Evolutionary conservation across 2,329 filamentous ascomycete genomes (phyloP), one percentile per base, ranked within the genome.

Genomic region (Neofusicoccum parvum): DNA sequence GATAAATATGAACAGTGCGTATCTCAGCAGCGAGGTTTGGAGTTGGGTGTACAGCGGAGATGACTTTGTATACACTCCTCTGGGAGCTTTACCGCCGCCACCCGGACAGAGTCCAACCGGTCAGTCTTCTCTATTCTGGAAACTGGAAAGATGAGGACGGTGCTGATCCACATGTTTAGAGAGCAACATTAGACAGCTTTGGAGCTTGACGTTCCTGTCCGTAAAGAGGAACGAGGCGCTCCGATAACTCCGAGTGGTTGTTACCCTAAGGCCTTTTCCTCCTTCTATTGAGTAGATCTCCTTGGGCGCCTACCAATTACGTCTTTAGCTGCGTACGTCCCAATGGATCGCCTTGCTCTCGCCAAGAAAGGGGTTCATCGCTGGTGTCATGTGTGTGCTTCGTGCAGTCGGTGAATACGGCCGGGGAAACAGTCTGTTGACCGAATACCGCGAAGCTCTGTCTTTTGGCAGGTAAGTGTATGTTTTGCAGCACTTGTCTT

Each of bases 1-100:
- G 0, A 87, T 90, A 37, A 85, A 88, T 36, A 78, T 77, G 0
- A 90, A 89, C 66, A 67, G 69, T 2, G 75, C 73, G 2, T 79
- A 85, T 63, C 72, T 90, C 14, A 84, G 83, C 65, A 79, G 78
- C 1, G 87, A 90, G 70, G 85, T 89, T 0, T 89, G 88, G 87
- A 87, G 83, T 59, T 90, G 86, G 87, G 78, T 79, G 7, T 88
- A 86, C 67, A 74, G 73, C 32, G 75, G 82, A 67, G 81, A 74
- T 1, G 72, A 72, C 7, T 88, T 85, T 70, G 69, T 80, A 41
- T 81, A 82, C 50, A 80, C 80, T 62, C 82, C 84, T 27, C 72
- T 88, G 56, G 86, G 85, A 0, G 79, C 79, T 1, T 72, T 87
- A 65, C 80, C 82, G 5, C 79, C 84, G 36, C 80, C 81, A 3